Percentiles rank a stretch among this genome's conserved stretches.
These are phyloP conservation scores for Sporobolomyces pararoseus DNA, from an alignment of 768 basidiomycete species.

Conservation along the genomic window DNA sequence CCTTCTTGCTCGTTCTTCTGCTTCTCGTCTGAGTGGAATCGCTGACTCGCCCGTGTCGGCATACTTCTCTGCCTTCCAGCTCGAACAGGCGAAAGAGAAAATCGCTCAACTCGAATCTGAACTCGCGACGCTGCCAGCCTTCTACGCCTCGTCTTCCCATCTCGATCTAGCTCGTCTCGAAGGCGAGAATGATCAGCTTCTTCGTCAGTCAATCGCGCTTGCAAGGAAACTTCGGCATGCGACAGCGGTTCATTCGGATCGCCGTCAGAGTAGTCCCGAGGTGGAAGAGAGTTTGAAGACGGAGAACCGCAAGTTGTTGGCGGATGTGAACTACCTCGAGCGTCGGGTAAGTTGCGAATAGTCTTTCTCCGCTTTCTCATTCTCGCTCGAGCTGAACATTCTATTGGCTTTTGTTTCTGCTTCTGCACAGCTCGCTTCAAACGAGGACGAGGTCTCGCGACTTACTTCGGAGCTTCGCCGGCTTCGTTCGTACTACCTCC, in stretches of 20 bases:
- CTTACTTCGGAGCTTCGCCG: constrained; percentile 30
- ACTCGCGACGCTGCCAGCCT: constrained; percentile 2
- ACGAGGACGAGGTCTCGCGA: constrained; percentile 7
- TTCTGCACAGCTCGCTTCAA: constrained; percentile 4
- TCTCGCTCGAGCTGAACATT: background rate
- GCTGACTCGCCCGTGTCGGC: too few relatives aligned
- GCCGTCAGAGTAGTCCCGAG: background rate
- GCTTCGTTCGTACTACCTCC: constrained; percentile 27
- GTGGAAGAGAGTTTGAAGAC: background rate
- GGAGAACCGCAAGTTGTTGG: constrained; percentile 21
- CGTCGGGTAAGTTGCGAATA: background rate
- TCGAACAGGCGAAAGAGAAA: background rate
- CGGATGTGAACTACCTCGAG: constrained; percentile 8
- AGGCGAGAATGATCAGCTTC: constrained; percentile 21
- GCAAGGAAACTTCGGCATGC: constrained; percentile 29
- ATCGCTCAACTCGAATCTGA: constrained; percentile 17
- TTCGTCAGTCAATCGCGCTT: constrained; percentile 12
- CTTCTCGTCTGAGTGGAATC: too few relatives aligned
- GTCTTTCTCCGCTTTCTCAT: background rate
- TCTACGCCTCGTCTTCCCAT: background rate
- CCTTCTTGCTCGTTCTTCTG: background rate
- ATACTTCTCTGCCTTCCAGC: background rate
- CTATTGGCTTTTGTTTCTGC: background rate
- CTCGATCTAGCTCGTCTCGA: constrained; percentile 10
- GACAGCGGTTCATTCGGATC: too few relatives aligned